Evolutionary conservation across 225 moss, liverwort and hornwort genomes (phyloP), one percentile per base, ranked within the genome.

Genomic region (Thuidium tamariscinum): DNA sequence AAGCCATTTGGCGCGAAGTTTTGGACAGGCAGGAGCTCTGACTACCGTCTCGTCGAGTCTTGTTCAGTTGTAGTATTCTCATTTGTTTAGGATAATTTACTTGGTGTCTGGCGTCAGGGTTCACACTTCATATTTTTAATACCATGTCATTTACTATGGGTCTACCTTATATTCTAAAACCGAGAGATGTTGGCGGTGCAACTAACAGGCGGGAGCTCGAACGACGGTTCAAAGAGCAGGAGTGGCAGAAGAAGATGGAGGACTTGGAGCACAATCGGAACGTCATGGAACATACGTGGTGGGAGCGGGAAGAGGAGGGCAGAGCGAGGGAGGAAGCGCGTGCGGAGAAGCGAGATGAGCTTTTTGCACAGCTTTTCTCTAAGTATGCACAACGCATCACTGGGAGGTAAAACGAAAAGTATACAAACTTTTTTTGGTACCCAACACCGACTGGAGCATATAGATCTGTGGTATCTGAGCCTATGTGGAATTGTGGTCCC

Each of bases 191-290:
- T 84, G 63, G 25, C 75, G 75, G 62, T 76, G 57, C 57, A 76
- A 79, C 36, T 48, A 48, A 74, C 69, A 94, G 89, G 85, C 93
- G 95, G 71, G 97, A 99, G 88, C 92, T 93, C 9, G 98, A 99
- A 67, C 91, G 95, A 68, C 79, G 93, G 69, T 66, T 90, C 39
- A 90, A 92, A 75, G 98, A 99, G 85, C 97, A 95, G 55, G 96
- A 96, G 69, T 99, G 96, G 97, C 89, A 93, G 81, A 93, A 94
- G 77, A 93, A 90, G 46, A 94, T 99, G 94, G 98, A 93, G 74
- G 92, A 91, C 86, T 90, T 97, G 66, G 98, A 99, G 89, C 95
- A 91, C 37, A 92, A 93, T 66, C 91, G 97, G 27, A 84, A 92
- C 48, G 77, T 87, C 4, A 87, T 92, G 61, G 98, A 99, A 68